Evolutionary conservation across 805 yeast species (phyloP).

Genomic region (Wickerhamomyces mucosus): DNA sequence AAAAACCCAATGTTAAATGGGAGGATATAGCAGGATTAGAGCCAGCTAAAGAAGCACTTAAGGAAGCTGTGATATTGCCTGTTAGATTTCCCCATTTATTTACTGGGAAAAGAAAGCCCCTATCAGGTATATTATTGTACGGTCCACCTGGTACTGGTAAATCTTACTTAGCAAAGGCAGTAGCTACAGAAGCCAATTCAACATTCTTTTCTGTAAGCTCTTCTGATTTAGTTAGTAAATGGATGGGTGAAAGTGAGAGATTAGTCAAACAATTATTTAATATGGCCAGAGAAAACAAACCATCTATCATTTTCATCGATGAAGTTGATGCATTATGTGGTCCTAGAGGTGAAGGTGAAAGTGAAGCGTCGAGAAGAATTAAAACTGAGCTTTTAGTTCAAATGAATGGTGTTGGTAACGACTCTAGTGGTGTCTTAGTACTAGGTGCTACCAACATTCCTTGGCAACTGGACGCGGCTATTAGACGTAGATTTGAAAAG

Average conservation of each 20-base stretch:
- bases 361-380: slow-evolving; percentile 92
- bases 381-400: slow-evolving; percentile 94
- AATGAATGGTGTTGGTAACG: slow-evolving; percentile 99
- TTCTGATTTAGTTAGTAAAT: slow-evolving; percentile 89
- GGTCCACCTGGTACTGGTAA: slow-evolving; percentile 99
- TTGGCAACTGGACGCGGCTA: slow-evolving; percentile 97
- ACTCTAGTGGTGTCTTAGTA: slow-evolving; percentile 83
- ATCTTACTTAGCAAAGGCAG: slow-evolving; percentile 94
- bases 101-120: slow-evolving; percentile 90
- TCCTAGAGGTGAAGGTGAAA: slow-evolving; percentile 95
- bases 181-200: slow-evolving; percentile 96
- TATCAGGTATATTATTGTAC: slow-evolving; percentile 78
- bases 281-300: slow-evolving; percentile 95
- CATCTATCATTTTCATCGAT: slow-evolving; percentile 92
- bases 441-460: slow-evolving; percentile 98
- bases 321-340: slow-evolving; percentile 98
- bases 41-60: slow-evolving; percentile 89
- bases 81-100: slow-evolving; percentile 93
- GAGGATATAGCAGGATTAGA: slow-evolving; percentile 94
- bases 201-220: slow-evolving; percentile 96
- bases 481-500: slow-evolving; percentile 90
- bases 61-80: slow-evolving; percentile 95
- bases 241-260: slow-evolving; percentile 99
- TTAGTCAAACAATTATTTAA: slow-evolving; percentile 88
- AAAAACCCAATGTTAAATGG: slow-evolving; percentile 91